phyloP scores from a whole-genome alignment of 2,329 filamentous ascomycete species.

The Pyrenophora teres region DNA sequence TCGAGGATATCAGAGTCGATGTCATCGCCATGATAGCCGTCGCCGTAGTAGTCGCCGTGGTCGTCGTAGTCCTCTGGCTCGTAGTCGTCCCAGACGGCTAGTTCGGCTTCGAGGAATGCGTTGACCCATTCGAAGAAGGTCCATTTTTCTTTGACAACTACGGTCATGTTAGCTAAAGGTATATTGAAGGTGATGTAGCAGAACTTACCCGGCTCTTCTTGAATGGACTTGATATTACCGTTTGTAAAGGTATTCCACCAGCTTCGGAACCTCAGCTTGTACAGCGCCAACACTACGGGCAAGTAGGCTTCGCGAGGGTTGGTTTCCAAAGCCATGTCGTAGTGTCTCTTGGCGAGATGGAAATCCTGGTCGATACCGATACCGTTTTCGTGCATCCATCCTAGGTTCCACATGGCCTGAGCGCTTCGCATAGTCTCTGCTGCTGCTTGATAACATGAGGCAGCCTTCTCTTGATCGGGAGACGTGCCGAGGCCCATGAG shows the following conservation, averaged over 20 bases:
- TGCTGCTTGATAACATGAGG: slow-evolving; percentile 88
- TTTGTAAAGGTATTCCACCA: slow-evolving; percentile 94
- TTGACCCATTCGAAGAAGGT: slow-evolving; percentile 84
- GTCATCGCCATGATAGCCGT: slow-evolving; percentile 57
- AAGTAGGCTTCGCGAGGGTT: slow-evolving; percentile 87
- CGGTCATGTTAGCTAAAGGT: slow-evolving; percentile 5
- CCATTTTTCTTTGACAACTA: slow-evolving; percentile 72
- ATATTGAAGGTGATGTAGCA: neutral
- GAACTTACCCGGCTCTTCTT: slow-evolving; percentile 78
- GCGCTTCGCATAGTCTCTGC: slow-evolving; percentile 90
- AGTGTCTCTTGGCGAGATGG: slow-evolving; percentile 94
- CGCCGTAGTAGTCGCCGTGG: slow-evolving; percentile 62
- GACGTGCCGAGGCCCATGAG: slow-evolving; percentile 75
- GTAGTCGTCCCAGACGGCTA: slow-evolving; percentile 63
- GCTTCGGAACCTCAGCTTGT: slow-evolving; percentile 82
- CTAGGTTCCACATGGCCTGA: slow-evolving; percentile 94
- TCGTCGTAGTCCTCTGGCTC: slow-evolving; percentile 54
- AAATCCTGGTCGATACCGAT: slow-evolving; percentile 92
- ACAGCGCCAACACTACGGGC: slow-evolving; percentile 83
- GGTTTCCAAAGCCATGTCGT: slow-evolving; percentile 88
- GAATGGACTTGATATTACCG: slow-evolving; percentile 89
- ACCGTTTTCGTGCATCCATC: slow-evolving; percentile 99
- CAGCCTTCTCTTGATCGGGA: slow-evolving; percentile 79
- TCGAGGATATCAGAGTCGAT: slow-evolving; percentile 82
- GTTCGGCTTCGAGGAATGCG: slow-evolving; percentile 73